Conservation (phyloP, 139 green algal species). For the Deuterostichococcus epilithicus region DNA sequence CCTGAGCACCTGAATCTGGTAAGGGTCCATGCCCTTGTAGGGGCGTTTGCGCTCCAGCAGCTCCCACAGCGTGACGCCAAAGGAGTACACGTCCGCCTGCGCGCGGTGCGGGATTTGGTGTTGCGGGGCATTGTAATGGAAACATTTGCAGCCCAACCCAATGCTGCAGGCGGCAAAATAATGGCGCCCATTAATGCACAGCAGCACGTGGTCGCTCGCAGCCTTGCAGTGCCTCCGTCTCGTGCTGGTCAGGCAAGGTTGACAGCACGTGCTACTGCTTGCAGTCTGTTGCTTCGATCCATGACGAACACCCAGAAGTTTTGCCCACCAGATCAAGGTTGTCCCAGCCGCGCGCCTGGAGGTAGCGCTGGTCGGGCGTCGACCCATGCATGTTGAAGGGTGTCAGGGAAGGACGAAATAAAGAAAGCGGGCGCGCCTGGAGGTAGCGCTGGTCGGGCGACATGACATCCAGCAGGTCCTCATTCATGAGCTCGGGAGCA, state of each 20-base stretch:
- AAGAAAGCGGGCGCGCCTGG: not conserved
- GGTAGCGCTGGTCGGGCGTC: not conserved
- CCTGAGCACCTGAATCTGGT: constrained; percentile 8
- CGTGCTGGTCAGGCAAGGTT: too few species aligned
- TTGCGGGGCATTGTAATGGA: not conserved
- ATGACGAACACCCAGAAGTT: too few species aligned
- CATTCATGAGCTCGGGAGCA: constrained; percentile 50
- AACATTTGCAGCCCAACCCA: too few species aligned
- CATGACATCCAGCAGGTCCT: constrained; percentile 3
- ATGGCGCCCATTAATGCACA: too few species aligned
- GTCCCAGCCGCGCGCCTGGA: too few species aligned
- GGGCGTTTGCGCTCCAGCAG: constrained; percentile 44
- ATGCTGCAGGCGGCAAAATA: too few species aligned
- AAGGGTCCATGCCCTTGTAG: constrained; percentile 36
- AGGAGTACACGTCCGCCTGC: constrained; percentile 47
- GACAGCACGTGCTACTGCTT: not conserved
- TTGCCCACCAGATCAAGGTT: too few species aligned
- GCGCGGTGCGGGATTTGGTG: not conserved
- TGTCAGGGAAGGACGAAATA: not conserved
- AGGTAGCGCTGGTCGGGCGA: not conserved
- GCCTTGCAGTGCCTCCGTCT: too few species aligned
- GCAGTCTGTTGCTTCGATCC: too few species aligned
- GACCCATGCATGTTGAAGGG: constrained; percentile 1
- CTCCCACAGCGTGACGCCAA: constrained; percentile 64
- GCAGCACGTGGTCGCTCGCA: too few species aligned